Base-by-base conservation (phyloP, 2,329 filamentous ascomycete species). In the Cytospora piceicola region DNA sequence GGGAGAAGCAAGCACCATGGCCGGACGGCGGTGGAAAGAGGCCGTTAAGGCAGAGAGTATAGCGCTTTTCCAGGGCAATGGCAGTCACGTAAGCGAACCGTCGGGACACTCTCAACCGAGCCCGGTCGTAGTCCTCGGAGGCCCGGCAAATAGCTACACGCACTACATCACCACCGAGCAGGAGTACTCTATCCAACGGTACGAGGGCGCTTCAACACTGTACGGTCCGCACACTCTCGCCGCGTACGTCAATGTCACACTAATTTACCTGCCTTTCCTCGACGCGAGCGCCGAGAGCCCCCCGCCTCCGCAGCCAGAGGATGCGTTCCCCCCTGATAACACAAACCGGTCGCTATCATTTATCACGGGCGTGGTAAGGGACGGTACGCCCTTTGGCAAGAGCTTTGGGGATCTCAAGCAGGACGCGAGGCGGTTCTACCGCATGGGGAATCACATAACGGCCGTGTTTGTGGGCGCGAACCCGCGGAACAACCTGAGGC, bases 1-100 rank as follows among this genome's bases (percentile, higher is more conserved):
- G 0, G 93, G 93, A 34, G 94, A 97, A 77, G 93, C 91, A 0
- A 95, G 91, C 0, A 97, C 94, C 5, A 98, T 97, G 94, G 87
- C 92, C 1, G 94, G 94, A 0, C 85, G 94, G 27, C 87, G 94
- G 30, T 97, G 94, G 94, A 91, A 90, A 73, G 83, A 86, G 36
- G 89, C 91, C 0, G 83, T 96, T 20, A 76, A 80, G 1, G 78
- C 82, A 22, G 81, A 82, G n/a, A 83, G 86, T 9, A 77, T 80
- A 1, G 66, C 69, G 0, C 70, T 79, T 0, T 81, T 85, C 12
- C 72, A 82, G 1, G 75, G 83, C 6, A 78, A 81, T 0, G 77
- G 85, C 59, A 69, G 72, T 3, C 73, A 81, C 5, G 60, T 36
- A 22, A 32, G 68, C 12, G 63, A 17, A 14, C 29, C n/a, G 15